Percentiles rank a stretch among this genome's conserved stretches.
These are phyloP conservation scores for Paraconiothyrium sp. DNA, from an alignment of 2,329 filamentous ascomycete genomes.

Conservation along the genomic window DNA sequence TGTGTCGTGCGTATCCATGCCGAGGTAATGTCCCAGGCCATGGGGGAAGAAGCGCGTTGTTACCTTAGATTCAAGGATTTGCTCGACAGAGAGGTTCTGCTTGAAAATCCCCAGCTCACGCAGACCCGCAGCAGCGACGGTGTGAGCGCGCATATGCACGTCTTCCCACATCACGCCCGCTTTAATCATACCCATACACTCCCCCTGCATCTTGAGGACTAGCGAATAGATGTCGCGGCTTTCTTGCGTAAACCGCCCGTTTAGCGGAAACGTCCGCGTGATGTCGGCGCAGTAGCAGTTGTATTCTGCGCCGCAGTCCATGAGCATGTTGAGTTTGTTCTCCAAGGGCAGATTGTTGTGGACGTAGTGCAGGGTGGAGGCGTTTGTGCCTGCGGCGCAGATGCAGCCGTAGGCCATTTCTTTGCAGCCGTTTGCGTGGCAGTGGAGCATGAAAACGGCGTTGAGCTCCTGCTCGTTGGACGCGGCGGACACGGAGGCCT, in stretches of 20 bases:
- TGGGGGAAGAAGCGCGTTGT: constrained; percentile 63
- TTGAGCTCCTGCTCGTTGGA: constrained; percentile 85
- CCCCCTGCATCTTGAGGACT: constrained; percentile 86
- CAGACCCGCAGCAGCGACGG: constrained; percentile 82
- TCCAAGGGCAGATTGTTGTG: constrained; percentile 54
- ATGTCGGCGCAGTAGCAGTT: constrained; percentile 67
- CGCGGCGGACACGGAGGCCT: constrained; percentile 68
- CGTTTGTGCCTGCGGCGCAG: constrained; percentile 80
- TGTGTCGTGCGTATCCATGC: constrained; percentile 63
- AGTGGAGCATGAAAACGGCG: constrained; percentile 79
- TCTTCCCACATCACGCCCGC: constrained; percentile 82
- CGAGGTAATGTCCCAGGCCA: constrained; percentile 61
- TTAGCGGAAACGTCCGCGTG: constrained; percentile 88
- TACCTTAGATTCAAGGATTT: constrained; percentile 56
- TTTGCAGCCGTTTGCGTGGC: constrained; percentile 77
- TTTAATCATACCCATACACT: constrained; percentile 77
- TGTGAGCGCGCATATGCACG: constrained; percentile 81
- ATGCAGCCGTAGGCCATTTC: constrained; percentile 91
- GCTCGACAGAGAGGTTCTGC: constrained; percentile 56
- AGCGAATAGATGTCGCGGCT: constrained; percentile 74
- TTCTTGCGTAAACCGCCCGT: constrained; percentile 60
- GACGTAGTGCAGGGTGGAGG: constrained; percentile 88
- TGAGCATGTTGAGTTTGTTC: constrained; percentile 79
- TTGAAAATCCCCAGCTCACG: constrained; percentile 78
- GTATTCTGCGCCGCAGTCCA: constrained; percentile 78